Evolutionary conservation across 1,284 basidiomycete genomes (phyloP), one percentile per base, ranked within the genome.

Genomic region (Cryptococcus deneoformans): DNA sequence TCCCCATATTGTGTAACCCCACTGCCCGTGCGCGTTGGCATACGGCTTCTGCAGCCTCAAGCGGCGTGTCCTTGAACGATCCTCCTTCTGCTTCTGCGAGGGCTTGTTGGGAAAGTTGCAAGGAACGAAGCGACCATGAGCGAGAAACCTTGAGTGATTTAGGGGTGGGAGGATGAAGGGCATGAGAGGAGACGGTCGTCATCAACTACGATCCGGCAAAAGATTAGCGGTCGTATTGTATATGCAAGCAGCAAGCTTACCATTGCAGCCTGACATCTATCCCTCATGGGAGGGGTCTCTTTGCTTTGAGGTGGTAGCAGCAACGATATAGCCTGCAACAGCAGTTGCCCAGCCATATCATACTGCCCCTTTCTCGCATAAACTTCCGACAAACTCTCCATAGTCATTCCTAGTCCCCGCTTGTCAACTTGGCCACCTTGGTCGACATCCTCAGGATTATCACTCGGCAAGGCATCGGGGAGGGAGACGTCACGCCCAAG

Each of bases 351-450:
- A 3, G 77, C 70, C 16, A 73, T 48, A 16, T 73, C 71, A 49
- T 67, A 64, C 44, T 72, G 58, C 12, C 70, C 67, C 47, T 71
- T 70, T 43, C 69, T 62, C 2, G 73, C 73, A 54, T 76, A 76
- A 5, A 78, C 70, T 44, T 76, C 76, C 11, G 76, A 68, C 4
- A 78, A 59, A 0, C 68, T 62, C 60, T 77, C 75, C 77, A 78
- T 77, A n/a, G 73, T 76, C 59, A 77, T 72, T 2, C 74, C 75
- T 50, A 78, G 60, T 11, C 75, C 75, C 29, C 70, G 62, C 57
- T 65, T 67, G 52, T 74, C 72, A 29, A 78, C 70, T 51, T 66
- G 61, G 48, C 71, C 72, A 14, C 66, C 61, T 24, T 64, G 60
- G 12, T 64, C 64, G 9, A 51, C 61, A 20, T 66, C 68, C 40